Evolutionary conservation across 1,284 basidiomycete species (phyloP), one percentile per base, ranked within the genome.

Genomic region (Phylloporus sp.): DNA sequence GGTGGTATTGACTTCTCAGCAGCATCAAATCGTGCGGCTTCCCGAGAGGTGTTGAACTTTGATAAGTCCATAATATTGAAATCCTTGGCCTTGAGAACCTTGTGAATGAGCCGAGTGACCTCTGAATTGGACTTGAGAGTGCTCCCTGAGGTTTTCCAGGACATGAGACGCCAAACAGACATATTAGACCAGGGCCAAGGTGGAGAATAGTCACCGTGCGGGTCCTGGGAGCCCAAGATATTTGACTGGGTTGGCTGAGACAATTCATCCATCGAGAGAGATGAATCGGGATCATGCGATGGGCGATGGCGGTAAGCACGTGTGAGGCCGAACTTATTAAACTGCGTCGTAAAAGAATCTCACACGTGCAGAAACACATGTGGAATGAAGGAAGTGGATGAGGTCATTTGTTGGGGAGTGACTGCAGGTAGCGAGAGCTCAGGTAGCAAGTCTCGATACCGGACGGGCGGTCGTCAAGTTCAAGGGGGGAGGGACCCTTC

Each of bases 21-120:
- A 17, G 15, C 17, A 4, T 68, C 65, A 6, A 68, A 35, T 11
- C 19, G 2, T 12, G 12, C 3, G 1, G 61, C n/a, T 53, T 60
- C 61, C 20, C 17, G 43, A 25, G 65, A 61, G 11, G 62, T 14
- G 1, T 68, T 11, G 2, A 68, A 68, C 2, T 8, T 11, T 2
- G 5, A 25, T 19, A 67, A 37, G 6, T 67, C 49, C 0, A 23
- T 1, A 1, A 63, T 32, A 17, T 63, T 59, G 52, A 65, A 65
- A 4, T 60, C 58, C 5, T 29, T 25, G 20, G 65, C 61, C 52
- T 63, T 49, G 23, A 68, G 25, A 20, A 68, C 61, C 2, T 66
- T 43, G 2, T 37, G 61, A 23, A 63, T 58, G 12, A 63, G 61
- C 29, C 3, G 35, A 5, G 65, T n/a, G n/a, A n/a, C n/a, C n/a